Evolutionary conservation across 768 basidiomycete species (phyloP), one percentile per base, ranked within the genome.

Genomic region (Jaapia argillacea): DNA sequence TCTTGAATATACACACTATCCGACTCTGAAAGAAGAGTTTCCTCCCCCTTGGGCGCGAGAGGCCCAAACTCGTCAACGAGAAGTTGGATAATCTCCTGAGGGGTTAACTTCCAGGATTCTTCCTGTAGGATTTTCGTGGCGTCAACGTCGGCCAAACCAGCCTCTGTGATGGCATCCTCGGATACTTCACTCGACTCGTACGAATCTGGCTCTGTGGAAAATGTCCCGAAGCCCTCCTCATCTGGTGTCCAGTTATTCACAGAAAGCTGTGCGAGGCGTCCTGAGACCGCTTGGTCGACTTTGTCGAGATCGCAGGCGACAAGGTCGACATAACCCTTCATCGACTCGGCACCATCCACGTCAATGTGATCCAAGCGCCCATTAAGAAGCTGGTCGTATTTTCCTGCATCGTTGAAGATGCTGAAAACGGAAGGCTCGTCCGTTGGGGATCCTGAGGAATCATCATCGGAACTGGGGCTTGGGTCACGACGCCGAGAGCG

Each of bases 51-150:
- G 1, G 57, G 51, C 6, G 69, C 65, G 20, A 81, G 58, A 2
- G 67, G 52, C 0, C 81, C 81, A 50, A 80, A 81, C 52, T 81
- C 79, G 35, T 74, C 61, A 2, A 65, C 56, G 14, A 84, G 66
- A 3, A 80, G 63, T 16, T 57, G 52, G 10, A 81, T 52, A 38
- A 79, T 64, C 45, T 77, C 66, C 12, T 63, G 58, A 3, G 74
- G 65, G 12, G 71, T 58, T n/a, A 72, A 56, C 24, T 7, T 45
- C 41, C 40, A 44, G 14, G 7, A 16, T 13, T 13, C 18, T 48
- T 7, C 55, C 51, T 4, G 54, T 46, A 28, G 61, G 58, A 33
- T 58, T 42, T 16, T 62, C 53, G 18, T 45, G 5, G 56, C 60
- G 10, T 44, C 43, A 12, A 48, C 33, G 12, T 38, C 14, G 4